These are phyloP conservation scores for Tricholoma sp. DNA, from an alignment of 768 basidiomycete species.

Conservation along the genomic window DNA sequence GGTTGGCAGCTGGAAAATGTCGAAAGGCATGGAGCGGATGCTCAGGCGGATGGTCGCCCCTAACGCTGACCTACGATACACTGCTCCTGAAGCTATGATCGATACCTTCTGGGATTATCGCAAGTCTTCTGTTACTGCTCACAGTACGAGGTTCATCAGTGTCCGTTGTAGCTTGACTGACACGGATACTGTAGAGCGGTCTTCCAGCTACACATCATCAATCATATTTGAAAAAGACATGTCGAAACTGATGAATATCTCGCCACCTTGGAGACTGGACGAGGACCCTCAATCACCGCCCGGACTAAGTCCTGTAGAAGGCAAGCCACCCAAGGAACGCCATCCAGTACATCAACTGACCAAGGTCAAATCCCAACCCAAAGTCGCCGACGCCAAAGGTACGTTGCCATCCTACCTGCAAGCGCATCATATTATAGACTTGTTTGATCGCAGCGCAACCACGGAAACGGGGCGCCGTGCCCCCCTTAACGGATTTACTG, in stretches of 20 bases:
- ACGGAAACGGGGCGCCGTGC: constrained; percentile 33
- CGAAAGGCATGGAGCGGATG: constrained; percentile 56
- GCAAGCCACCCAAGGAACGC: constrained; percentile 8
- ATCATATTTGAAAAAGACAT: constrained; percentile 47
- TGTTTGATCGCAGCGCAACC: constrained; percentile 24
- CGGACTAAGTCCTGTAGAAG: constrained; percentile 16
- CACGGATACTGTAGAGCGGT: constrained; percentile 30
- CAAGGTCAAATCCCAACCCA: constrained; percentile 43
- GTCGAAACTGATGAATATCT: constrained; percentile 31
- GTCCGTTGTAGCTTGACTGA: neutral
- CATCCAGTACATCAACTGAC: constrained; percentile 8
- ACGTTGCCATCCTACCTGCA: constrained; percentile 12
- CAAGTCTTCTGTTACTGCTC: constrained; percentile 25
- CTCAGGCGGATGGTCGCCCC: constrained; percentile 76
- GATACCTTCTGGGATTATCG: constrained; percentile 61
- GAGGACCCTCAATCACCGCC: constrained; percentile 30
- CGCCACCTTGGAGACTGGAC: constrained; percentile 28
- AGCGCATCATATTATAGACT: too few species aligned
- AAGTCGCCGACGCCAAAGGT: constrained; percentile 34
- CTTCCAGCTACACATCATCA: constrained; percentile 42
- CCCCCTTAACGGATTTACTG: constrained; percentile 35
- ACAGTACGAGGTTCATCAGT: constrained; percentile 33
- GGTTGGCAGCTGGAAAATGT: constrained; percentile 78
- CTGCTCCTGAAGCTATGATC: constrained; percentile 55
- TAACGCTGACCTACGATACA: constrained; percentile 77